Conservation (phyloP, 1,284 basidiomycete genomes). For the Ceratobasidium sp. region DNA sequence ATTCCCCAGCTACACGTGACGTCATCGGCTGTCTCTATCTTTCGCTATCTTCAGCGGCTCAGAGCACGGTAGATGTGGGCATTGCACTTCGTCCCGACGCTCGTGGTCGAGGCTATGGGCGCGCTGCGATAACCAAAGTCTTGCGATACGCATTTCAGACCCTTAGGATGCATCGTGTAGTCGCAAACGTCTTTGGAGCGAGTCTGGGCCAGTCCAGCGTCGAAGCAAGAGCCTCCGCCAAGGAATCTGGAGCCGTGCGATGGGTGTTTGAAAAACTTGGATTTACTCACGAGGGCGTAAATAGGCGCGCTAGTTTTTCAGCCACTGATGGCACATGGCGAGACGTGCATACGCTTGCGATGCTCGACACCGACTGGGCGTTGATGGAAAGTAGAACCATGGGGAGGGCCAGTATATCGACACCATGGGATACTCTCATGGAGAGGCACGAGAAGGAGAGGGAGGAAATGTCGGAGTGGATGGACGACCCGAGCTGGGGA, state of each 20-base stretch:
- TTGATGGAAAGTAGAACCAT: conserved; percentile 1
- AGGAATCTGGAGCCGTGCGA: conserved; percentile 7
- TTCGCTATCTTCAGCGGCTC: background rate
- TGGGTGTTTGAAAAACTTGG: conserved; percentile 48
- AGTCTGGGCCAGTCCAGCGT: background rate
- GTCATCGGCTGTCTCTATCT: conserved; percentile 40
- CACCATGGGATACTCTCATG: conserved; percentile 51
- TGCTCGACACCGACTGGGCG: conserved; percentile 51
- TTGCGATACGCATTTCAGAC: conserved; percentile 66
- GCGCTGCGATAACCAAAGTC: conserved; percentile 15
- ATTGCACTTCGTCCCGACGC: conserved; percentile 39
- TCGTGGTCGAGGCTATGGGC: conserved; percentile 37
- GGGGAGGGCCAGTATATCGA: conserved; percentile 13
- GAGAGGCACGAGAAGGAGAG: conserved; percentile 49
- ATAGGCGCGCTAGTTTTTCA: conserved; percentile 45
- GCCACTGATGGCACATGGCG: conserved; percentile 45
- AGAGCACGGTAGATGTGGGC: conserved; percentile 30
- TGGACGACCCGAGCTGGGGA: conserved; percentile 37
- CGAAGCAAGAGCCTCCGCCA: conserved; percentile 51
- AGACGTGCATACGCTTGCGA: conserved; percentile 46
- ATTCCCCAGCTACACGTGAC: background rate
- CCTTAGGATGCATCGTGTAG: conserved; percentile 66
- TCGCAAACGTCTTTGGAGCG: conserved; percentile 60
- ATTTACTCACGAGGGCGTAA: conserved; percentile 48
- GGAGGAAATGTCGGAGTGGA: conserved; percentile 48